Conservation (phyloP, 768 basidiomycete genomes). For the Russula lepida region DNA sequence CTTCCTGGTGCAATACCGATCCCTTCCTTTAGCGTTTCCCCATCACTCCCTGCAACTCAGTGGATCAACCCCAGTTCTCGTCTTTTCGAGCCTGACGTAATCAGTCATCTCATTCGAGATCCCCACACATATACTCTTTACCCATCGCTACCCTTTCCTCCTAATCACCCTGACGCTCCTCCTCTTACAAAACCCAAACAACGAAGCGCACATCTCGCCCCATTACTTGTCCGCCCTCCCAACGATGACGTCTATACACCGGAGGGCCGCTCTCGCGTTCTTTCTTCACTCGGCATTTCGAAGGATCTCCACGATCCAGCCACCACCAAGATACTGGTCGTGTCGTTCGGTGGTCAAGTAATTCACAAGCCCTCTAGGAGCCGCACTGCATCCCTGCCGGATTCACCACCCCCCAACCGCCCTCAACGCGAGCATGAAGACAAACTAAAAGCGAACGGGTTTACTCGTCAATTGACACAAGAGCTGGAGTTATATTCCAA, state of each 20-base stretch:
- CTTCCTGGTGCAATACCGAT: constrained; percentile 72
- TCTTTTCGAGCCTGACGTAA: constrained; percentile 39
- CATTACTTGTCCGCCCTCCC: constrained; percentile 64
- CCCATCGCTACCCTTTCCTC: constrained; percentile 36
- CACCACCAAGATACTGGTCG: constrained; percentile 55
- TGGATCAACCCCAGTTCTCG: constrained; percentile 52
- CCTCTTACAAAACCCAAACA: constrained; percentile 22
- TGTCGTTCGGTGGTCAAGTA: constrained; percentile 75
- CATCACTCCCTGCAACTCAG: constrained; percentile 47
- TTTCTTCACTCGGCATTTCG: constrained; percentile 54
- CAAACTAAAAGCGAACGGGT: neutral
- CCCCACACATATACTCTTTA: constrained; percentile 30
- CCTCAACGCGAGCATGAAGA: neutral
- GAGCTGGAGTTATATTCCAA: constrained; percentile 10
- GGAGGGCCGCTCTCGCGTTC: constrained; percentile 45
- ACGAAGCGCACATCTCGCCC: constrained; percentile 42
- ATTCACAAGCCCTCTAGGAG: constrained; percentile 49
- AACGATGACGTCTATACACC: constrained; percentile 41
- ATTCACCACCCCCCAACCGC: neutral
- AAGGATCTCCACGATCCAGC: constrained; percentile 36
- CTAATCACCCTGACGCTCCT: neutral
- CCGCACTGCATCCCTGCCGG: constrained; percentile 22
- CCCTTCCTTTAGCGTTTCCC: constrained; percentile 52
- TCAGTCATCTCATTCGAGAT: constrained; percentile 33
- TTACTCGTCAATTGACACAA: constrained; percentile 5